phyloP scores from a whole-genome alignment of 2,329 filamentous ascomycete genomes.

The Talaromyces islandicus region DNA sequence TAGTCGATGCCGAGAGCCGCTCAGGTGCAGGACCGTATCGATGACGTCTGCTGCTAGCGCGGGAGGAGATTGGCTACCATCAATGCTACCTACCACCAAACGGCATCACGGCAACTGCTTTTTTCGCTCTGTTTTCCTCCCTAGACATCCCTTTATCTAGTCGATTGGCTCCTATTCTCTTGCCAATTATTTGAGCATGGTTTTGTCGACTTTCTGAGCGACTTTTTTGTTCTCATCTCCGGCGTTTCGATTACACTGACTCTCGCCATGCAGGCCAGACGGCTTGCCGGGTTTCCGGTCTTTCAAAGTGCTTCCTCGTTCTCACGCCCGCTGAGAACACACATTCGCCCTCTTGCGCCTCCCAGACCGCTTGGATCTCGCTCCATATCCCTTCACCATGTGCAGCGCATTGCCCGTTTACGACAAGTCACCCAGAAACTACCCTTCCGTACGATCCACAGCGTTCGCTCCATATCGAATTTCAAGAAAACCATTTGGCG shows the following conservation, averaged over 20 bases:
- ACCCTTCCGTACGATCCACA: constrained; percentile 16
- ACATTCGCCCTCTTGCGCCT: background rate
- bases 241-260: background rate
- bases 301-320: background rate
- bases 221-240: background rate
- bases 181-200: constrained; percentile 4
- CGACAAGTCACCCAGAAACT: constrained; percentile 2
- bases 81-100: background rate
- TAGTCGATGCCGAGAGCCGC: background rate
- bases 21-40: background rate
- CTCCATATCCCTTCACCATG: constrained; percentile 5
- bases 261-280: constrained; percentile 9
- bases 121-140: background rate
- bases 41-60: background rate
- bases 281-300: constrained; percentile 1
- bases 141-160: background rate
- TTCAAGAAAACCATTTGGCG: constrained; percentile 14
- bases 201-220: background rate
- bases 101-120: background rate
- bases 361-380: background rate
- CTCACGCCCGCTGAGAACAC: background rate
- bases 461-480: constrained; percentile 27
- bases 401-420: constrained; percentile 11
- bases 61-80: background rate
- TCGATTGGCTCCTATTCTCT: background rate